Percentiles rank a stretch among this genome's conserved stretches.
phyloP scores from a whole-genome alignment of 192 early-diverging fungal genomes.

The Funneliformis mosseae region DNA sequence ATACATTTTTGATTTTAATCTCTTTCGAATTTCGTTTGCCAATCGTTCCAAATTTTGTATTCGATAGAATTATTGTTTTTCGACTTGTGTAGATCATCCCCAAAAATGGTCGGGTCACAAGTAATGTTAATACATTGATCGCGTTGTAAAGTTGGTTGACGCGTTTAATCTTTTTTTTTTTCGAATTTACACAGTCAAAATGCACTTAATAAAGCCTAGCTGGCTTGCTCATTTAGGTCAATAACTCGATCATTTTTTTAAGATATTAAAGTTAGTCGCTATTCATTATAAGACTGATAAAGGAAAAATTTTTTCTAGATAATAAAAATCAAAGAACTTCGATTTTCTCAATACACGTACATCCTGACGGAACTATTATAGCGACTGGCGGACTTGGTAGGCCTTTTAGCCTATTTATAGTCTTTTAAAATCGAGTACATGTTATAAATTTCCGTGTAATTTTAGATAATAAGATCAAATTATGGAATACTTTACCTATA shows the following conservation, averaged over 20 bases:
- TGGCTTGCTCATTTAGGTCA: slow-evolving; percentile 11
- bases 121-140: too few relatives aligned
- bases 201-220: slow-evolving; percentile 10
- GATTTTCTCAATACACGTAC: slow-evolving; percentile 89
- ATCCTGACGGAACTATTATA: slow-evolving; percentile 77
- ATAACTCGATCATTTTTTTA: neutral
- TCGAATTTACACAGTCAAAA: neutral
- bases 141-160: too few relatives aligned
- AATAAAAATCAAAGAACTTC: slow-evolving; percentile 49
- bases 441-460: neutral
- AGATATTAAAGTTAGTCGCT: neutral
- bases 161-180: too few relatives aligned
- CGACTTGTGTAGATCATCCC: too few relatives aligned
- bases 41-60: too few relatives aligned
- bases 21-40: too few relatives aligned
- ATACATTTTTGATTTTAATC: too few relatives aligned
- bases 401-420: neutral
- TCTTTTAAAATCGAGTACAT: too few relatives aligned
- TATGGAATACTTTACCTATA: slow-evolving; percentile 83
- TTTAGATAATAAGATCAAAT: slow-evolving; percentile 81
- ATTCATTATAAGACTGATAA: too few relatives aligned
- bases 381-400: slow-evolving; percentile 85
- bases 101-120: too few relatives aligned
- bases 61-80: too few relatives aligned
- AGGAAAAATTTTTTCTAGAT: slow-evolving; percentile 35